A percentile compares a stretch with the other conserved stretches of the same genome.
Conservation (phyloP, 2,329 filamentous ascomycete genomes). For the Moelleriella libera region DNA sequence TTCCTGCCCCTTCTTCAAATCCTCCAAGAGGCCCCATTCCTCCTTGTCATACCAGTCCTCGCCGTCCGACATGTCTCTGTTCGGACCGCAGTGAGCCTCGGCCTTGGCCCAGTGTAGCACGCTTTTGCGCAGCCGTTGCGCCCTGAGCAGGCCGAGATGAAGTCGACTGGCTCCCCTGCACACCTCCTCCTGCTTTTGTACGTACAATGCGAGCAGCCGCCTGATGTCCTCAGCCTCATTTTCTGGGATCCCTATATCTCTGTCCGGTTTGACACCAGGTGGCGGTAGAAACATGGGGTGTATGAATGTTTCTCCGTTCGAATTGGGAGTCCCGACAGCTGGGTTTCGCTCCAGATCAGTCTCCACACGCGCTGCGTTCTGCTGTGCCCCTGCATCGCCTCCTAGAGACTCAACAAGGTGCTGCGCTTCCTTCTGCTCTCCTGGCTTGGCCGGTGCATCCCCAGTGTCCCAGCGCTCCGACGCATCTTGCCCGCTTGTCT, state of each 20-base stretch:
- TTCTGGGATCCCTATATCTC: slow-evolving; percentile 57
- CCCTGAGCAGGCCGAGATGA: slow-evolving; percentile 56
- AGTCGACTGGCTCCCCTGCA: slow-evolving; percentile 55
- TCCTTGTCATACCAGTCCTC: slow-evolving; percentile 83
- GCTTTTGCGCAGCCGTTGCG: slow-evolving; percentile 55
- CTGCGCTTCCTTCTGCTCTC: too few relatives aligned
- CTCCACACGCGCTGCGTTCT: slow-evolving; percentile 5
- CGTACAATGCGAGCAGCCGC: slow-evolving; percentile 57
- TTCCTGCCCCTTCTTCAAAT: slow-evolving; percentile 69
- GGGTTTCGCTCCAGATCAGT: neutral
- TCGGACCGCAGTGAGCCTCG: slow-evolving; percentile 53
- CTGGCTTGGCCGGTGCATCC: too few relatives aligned
- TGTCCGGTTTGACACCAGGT: slow-evolving; percentile 44
- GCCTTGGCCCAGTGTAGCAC: slow-evolving; percentile 67
- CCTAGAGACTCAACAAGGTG: too few relatives aligned
- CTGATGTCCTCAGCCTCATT: slow-evolving; percentile 68
- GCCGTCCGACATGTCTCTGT: slow-evolving; percentile 69
- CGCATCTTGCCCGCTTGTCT: too few relatives aligned
- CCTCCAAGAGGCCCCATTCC: slow-evolving; percentile 61
- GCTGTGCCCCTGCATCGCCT: slow-evolving; percentile 5
- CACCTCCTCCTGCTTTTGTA: slow-evolving; percentile 78
- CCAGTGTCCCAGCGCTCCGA: too few relatives aligned
- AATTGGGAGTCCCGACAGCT: slow-evolving; percentile 5
- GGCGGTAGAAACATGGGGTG: slow-evolving; percentile 65
- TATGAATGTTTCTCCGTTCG: slow-evolving; percentile 36